Conservation (phyloP, 129 eudicot species). For the Escallonia rubra region DNA sequence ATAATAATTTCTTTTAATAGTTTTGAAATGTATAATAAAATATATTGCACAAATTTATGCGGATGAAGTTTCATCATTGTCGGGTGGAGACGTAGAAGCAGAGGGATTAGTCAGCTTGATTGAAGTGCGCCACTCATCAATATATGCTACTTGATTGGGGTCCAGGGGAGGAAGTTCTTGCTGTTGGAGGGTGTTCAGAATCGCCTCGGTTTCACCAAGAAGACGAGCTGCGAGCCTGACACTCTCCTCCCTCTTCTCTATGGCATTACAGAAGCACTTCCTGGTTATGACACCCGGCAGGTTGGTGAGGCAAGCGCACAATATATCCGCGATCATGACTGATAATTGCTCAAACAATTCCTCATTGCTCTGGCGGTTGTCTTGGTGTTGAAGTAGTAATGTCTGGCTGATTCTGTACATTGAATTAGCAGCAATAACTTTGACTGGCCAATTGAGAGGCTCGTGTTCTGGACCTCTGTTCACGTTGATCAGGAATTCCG, state of each 20-base stretch:
- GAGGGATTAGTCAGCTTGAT: slow-evolving; percentile 8
- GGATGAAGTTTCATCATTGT: neutral
- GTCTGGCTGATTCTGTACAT: too few species aligned
- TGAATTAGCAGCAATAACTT: neutral
- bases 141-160: slow-evolving; percentile 1
- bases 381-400: neutral
- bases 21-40: too few species aligned
- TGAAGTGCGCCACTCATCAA: neutral
- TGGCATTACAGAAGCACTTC: slow-evolving; percentile 20
- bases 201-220: neutral
- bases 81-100: neutral
- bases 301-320: slow-evolving; percentile 10
- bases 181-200: slow-evolving; percentile 5
- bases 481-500: too few species aligned
- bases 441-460: slow-evolving; percentile 8
- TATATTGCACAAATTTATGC: too few species aligned
- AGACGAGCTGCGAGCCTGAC: too few species aligned
- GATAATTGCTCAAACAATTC: slow-evolving; percentile 3
- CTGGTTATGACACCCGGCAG: slow-evolving; percentile 13
- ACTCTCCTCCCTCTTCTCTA: slow-evolving; percentile 17
- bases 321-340: too few species aligned
- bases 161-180: slow-evolving; percentile 16
- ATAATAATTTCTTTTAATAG: too few species aligned
- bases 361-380: neutral
- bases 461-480: neutral